A percentile compares a stretch with the other conserved stretches of the same genome.
These are phyloP conservation scores for Neofusicoccum cordaticola DNA, from an alignment of 2,329 filamentous ascomycete species.

Conservation along the genomic window DNA sequence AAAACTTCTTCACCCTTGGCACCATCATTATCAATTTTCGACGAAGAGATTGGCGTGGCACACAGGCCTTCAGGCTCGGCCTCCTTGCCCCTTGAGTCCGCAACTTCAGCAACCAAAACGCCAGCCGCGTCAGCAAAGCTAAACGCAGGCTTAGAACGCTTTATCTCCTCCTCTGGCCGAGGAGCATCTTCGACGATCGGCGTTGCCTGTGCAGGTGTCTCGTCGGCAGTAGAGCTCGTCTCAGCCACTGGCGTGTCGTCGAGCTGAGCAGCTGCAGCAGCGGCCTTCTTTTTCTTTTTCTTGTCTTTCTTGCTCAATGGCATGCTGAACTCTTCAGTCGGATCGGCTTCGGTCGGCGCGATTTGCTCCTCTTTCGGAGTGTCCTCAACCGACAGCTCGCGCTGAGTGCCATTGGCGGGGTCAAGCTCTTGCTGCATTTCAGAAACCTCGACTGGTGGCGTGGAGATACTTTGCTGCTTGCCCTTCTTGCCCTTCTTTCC, in stretches of 20 bases:
- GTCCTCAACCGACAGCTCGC: not conserved
- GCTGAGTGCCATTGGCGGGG: not conserved
- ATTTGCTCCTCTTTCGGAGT: constrained; percentile 16
- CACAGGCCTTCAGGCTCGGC: not conserved
- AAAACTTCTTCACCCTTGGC: not conserved
- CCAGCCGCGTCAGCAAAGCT: not conserved
- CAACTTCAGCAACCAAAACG: not conserved
- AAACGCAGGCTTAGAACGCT: not conserved
- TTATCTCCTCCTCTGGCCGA: not conserved
- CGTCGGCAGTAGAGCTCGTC: not conserved
- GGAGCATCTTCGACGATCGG: not conserved
- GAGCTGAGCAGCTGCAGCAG: not conserved
- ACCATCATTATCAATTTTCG: not conserved
- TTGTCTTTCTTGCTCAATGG: constrained; percentile 21
- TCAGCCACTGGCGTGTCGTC: not conserved
- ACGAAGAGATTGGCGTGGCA: not conserved
- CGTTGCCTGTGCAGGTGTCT: not conserved
- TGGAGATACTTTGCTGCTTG: constrained; percentile 16
- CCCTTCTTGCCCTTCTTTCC: constrained; percentile 29
- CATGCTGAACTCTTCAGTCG: not conserved
- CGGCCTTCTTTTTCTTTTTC: constrained; percentile 21
- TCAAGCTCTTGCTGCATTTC: not conserved
- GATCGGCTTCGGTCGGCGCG: not conserved
- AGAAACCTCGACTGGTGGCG: constrained; percentile 17
- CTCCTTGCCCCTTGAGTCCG: not conserved